phyloP scores from a whole-genome alignment of 805 yeast genomes.

The Schwanniomyces polymorphus region DNA sequence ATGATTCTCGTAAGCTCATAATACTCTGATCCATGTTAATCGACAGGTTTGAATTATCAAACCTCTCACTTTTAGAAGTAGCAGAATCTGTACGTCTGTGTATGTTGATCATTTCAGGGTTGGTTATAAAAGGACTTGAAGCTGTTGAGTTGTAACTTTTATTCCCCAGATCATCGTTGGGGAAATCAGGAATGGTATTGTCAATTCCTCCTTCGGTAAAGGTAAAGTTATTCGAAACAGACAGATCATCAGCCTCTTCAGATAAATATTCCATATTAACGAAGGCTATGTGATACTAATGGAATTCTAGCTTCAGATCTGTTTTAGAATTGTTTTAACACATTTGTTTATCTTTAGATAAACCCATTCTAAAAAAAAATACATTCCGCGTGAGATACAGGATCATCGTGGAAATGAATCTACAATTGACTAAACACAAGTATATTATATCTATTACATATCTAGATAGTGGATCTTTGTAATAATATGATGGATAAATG shows the following conservation, averaged over 20 bases:
- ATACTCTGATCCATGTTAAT: conserved; percentile 12
- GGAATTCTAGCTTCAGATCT: neutral
- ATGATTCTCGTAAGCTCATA: conserved; percentile 9
- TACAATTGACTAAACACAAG: neutral
- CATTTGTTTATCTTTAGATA: neutral
- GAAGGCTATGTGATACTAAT: neutral
- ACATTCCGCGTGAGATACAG: neutral
- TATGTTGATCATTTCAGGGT: conserved; percentile 10
- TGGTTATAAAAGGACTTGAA: conserved; percentile 15
- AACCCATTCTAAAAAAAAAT: neutral
- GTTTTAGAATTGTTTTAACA: neutral
- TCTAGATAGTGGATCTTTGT: neutral
- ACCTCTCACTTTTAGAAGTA: neutral
- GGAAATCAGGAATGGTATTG: neutral
- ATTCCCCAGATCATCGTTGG: neutral
- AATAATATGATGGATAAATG: neutral
- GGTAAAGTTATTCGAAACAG: conserved; percentile 1
- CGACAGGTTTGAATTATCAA: neutral
- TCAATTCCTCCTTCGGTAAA: neutral
- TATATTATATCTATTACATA: neutral
- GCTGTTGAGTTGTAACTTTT: neutral
- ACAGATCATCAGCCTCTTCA: neutral
- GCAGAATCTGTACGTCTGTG: neutral
- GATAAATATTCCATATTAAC: neutral
- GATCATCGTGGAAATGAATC: neutral